Evolutionary conservation across 768 basidiomycete genomes (phyloP).

Genomic region (Floccularia luteovirens): DNA sequence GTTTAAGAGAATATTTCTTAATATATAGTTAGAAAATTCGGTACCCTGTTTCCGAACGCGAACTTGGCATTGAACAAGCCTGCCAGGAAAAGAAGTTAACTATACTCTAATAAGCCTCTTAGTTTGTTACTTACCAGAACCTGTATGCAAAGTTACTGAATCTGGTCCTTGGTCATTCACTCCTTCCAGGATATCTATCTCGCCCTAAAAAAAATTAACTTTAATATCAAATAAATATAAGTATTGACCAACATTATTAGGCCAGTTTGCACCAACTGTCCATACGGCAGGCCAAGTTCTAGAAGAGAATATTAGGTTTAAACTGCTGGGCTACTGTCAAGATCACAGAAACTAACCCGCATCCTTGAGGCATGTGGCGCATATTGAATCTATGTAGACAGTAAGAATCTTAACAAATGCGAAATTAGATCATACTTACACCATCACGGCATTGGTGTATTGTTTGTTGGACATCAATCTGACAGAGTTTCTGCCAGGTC

Average conservation of each 20-base stretch:
- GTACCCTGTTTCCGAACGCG: slow-evolving; percentile 40
- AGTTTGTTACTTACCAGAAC: slow-evolving; percentile 23
- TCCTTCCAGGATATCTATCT: slow-evolving; percentile 49
- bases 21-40: slow-evolving; percentile 15
- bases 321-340: neutral
- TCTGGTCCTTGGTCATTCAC: slow-evolving; percentile 50
- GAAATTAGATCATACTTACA: slow-evolving; percentile 32
- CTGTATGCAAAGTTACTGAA: slow-evolving; percentile 50
- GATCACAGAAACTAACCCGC: slow-evolving; percentile 29
- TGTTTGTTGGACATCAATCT: slow-evolving; percentile 44
- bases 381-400: slow-evolving; percentile 32
- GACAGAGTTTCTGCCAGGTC: slow-evolving; percentile 52
- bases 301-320: neutral
- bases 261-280: slow-evolving; percentile 49
- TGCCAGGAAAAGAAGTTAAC: slow-evolving; percentile 7
- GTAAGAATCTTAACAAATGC: slow-evolving; percentile 1
- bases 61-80: slow-evolving; percentile 49
- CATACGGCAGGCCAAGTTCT: slow-evolving; percentile 50
- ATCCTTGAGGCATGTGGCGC: slow-evolving; percentile 55
- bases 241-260: slow-evolving; percentile 20
- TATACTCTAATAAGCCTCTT: neutral
- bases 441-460: slow-evolving; percentile 44
- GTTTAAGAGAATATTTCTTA: neutral
- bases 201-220: slow-evolving; percentile 24
- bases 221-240: neutral